These are phyloP conservation scores for Solanum bulbocastanum DNA, from an alignment of 257 asterid genomes.

Conservation along the genomic window DNA sequence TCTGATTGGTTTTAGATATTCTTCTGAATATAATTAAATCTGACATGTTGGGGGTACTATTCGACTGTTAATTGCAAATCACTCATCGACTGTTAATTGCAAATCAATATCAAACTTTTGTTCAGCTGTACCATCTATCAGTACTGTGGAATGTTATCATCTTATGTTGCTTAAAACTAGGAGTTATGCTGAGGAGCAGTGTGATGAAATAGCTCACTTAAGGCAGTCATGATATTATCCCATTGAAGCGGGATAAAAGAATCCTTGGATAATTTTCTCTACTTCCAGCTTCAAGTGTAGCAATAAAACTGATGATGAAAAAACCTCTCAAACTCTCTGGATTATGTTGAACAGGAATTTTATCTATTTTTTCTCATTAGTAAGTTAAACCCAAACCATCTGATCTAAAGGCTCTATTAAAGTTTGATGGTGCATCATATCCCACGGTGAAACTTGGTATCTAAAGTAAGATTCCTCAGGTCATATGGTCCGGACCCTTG, in stretches of 20 bases:
- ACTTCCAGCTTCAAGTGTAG: not conserved
- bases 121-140: not conserved
- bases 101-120: not conserved
- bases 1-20: not conserved
- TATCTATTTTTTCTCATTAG: not conserved
- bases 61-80: not conserved
- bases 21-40: not conserved
- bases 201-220: not conserved
- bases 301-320: not conserved
- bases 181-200: not conserved
- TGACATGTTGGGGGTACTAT: not conserved
- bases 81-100: not conserved
- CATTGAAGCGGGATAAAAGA: not conserved
- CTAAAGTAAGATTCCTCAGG: not conserved
- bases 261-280: not conserved
- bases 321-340: not conserved
- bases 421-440: not conserved
- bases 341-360: not conserved
- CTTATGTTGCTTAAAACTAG: not conserved
- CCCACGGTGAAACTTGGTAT: not conserved
- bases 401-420: not conserved
- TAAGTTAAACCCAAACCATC: not conserved
- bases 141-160: not conserved
- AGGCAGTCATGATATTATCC: not conserved
- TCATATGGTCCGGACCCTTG: not conserved